Evolutionary conservation across 306 rosid genomes (phyloP).

Genomic region (Lagenaria siceraria): DNA sequence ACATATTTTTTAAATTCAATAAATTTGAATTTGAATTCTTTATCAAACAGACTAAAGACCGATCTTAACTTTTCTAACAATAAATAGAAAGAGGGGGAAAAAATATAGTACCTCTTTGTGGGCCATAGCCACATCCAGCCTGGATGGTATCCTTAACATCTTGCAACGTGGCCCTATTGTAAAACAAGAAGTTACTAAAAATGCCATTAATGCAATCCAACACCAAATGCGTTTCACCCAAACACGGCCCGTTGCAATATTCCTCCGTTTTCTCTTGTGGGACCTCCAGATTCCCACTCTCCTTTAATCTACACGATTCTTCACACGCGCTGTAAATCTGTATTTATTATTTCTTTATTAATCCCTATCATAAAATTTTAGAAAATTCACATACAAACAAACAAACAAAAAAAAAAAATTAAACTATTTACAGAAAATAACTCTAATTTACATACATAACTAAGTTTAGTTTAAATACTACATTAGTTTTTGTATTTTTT

Average conservation of each 20-base stretch:
- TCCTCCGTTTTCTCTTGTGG: slow-evolving; percentile 31
- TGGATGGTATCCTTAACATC: slow-evolving; percentile 48
- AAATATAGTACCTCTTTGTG: slow-evolving; percentile 42
- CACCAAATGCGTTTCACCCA: slow-evolving; percentile 60
- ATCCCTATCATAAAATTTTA: not conserved
- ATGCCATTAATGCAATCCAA: slow-evolving; percentile 50
- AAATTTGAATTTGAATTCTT: too few species aligned
- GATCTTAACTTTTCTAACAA: too few species aligned
- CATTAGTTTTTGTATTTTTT: too few species aligned
- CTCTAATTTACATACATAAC: too few species aligned
- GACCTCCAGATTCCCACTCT: slow-evolving; percentile 46
- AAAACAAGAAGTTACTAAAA: slow-evolving; percentile 46
- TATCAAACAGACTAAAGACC: too few species aligned
- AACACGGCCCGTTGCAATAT: slow-evolving; percentile 65
- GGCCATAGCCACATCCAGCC: slow-evolving; percentile 70
- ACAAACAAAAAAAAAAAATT: too few species aligned
- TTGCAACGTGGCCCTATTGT: slow-evolving; percentile 55
- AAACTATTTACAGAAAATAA: too few species aligned
- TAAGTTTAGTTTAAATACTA: too few species aligned
- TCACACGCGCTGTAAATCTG: slow-evolving; percentile 75
- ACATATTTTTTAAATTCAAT: too few species aligned
- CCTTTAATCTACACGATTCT: slow-evolving; percentile 45
- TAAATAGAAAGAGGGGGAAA: too few species aligned
- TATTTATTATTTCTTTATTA: not conserved
- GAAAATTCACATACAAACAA: too few species aligned